Evolutionary conservation across 2,329 filamentous ascomycete genomes (phyloP), one percentile per base, ranked within the genome.

Genomic region (Aureobasidium sp.): DNA sequence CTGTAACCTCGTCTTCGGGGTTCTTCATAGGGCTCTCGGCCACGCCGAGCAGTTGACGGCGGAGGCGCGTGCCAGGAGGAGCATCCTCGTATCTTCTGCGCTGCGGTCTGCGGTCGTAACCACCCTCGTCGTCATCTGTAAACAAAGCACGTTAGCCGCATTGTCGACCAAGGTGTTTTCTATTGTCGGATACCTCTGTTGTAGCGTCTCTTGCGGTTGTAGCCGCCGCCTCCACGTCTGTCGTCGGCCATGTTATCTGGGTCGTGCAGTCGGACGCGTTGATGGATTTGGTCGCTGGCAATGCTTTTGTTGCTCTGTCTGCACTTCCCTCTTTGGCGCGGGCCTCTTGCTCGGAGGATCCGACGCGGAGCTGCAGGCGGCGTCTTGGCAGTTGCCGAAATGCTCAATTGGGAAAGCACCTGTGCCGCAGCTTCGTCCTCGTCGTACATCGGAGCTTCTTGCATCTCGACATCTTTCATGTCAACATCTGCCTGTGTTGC

Each of bases 21-120:
- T 85, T 84, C 68, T 88, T 86, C 70, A 91, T 79, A 62, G 89
- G 87, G 69, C 74, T 81, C 77, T 96, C 91, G 65, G 90, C 91
- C 68, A 96, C 86, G 62, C 84, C 82, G 57, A 95, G 80, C 53
- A 96, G 82, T 75, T 93, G 89, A 70, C 87, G 88, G 67, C 90
- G 87, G 65, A 96, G 80, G 66, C 86, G 87, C 55, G 87, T 84
- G 36, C 85, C 83, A 34, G 72, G 72, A 51, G 72, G 72, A 6
- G 90, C 88, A 66, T 88, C 86, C 70, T 93, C 87, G 68, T 87
- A 87, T 71, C 89, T 84, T 68, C 89, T 83, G 66, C 89, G 85
- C 73, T 88, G 88, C 29, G 85, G 83, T 68, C 89, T 85, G 70
- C 86, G 83, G 70, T 91, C 87, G 68, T 89, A 84, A 69, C 87